A percentile compares a stretch with the other conserved stretches of the same genome.
These are phyloP conservation scores for Suhomyces prunicola DNA, from an alignment of 805 yeast species.

Conservation along the genomic window DNA sequence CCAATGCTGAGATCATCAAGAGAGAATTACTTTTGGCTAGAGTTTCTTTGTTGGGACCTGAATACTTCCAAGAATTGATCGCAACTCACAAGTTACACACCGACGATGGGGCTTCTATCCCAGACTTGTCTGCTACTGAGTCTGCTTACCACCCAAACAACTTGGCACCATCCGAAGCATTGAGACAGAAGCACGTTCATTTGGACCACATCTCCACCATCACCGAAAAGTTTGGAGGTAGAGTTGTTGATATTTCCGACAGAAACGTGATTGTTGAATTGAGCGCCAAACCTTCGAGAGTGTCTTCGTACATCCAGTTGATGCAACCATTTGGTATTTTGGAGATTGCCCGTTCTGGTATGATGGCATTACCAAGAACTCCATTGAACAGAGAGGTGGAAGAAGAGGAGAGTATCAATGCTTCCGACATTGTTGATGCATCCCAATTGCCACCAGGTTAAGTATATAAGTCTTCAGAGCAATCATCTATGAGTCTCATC, in stretches of 20 bases:
- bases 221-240: slow-evolving; percentile 88
- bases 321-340: slow-evolving; percentile 94
- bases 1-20: slow-evolving; percentile 83
- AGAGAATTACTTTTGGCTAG: slow-evolving; percentile 91
- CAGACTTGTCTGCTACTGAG: slow-evolving; percentile 43
- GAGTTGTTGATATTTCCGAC: slow-evolving; percentile 85
- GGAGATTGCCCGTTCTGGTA: slow-evolving; percentile 96
- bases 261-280: slow-evolving; percentile 92
- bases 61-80: slow-evolving; percentile 91
- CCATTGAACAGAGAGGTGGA: slow-evolving; percentile 58
- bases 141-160: slow-evolving; percentile 80
- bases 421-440: slow-evolving; percentile 75
- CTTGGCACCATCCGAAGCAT: slow-evolving; percentile 84
- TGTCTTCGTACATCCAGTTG: slow-evolving; percentile 80
- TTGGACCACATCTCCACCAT: slow-evolving; percentile 78
- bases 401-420: slow-evolving; percentile 49
- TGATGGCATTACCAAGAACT: slow-evolving; percentile 98
- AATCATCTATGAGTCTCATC: too few relatives aligned
- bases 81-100: slow-evolving; percentile 68
- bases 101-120: slow-evolving; percentile 38
- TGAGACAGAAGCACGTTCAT: slow-evolving; percentile 91
- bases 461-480: not conserved
- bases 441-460: slow-evolving; percentile 95
- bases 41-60: slow-evolving; percentile 94
- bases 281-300: slow-evolving; percentile 88